Base-by-base conservation (phyloP, 106 monocot species). In the Apostasia shenzhenica region DNA sequence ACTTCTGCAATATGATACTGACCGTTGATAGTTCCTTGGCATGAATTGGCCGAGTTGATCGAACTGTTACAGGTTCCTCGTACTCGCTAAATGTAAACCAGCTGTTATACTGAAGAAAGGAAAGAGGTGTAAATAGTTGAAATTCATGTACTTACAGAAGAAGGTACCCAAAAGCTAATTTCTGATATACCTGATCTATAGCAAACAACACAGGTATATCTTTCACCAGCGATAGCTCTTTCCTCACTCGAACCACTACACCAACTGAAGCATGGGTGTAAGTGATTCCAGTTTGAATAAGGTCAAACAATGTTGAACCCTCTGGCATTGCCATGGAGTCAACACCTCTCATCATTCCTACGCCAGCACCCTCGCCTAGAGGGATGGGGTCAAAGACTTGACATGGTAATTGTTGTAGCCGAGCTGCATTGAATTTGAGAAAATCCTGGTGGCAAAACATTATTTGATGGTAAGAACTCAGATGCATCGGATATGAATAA, bases 21-120 rank as follows among this genome's bases (percentile, higher is more conserved):
- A 99, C 99, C 61, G 72, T 87, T 62, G 99, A 59, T 67, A 93
- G 83, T 69, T 99, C 87, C 67, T 70, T 93, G 3, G 99, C 89
- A 81, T 99, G 99, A 79, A 99, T 90, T 47, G 86, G 87, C 2
- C 84, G 76, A 52, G 75, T 70, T 54, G 92, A 99, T 37, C 85
- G 76, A 59, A 72, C 75, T 37, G 92, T 87, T 60, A 88, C 75
- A 76, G 85, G 84, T 52, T 99, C 99, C 63, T 83, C 77, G 74
- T 90, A 99, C 63, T 85, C 93, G 54, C 83, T 99, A 71, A 99
- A 99, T 59, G 99, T 99, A 75, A 99, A 99, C 92, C 99, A 99
- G 75, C 72, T 99, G 61, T 99, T 99, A 64, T 90, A 99, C 99
- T 99, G 82, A 49, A 48, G 55, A 75, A 70, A 46, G 70, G 41